phyloP scores from a whole-genome alignment of 2,329 filamentous ascomycete species.

The Pestalotiopsis sp. region DNA sequence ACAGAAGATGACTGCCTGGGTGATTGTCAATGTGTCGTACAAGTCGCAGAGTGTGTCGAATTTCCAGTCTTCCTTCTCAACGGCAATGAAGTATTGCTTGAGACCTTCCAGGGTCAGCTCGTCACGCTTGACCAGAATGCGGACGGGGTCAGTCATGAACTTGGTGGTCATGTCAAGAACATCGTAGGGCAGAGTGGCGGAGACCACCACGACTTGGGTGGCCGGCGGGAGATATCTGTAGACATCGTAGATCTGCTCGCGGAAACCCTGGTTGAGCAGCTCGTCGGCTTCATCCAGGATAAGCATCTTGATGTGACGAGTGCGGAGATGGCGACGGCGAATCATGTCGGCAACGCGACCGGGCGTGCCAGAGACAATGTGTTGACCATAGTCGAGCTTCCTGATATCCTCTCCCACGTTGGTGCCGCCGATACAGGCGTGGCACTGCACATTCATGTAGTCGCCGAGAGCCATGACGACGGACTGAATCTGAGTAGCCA shows the following conservation, averaged over 20 bases:
- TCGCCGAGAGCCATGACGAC: slow-evolving; percentile 99
- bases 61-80: slow-evolving; percentile 99
- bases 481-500: slow-evolving; percentile 97
- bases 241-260: slow-evolving; percentile 98
- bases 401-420: slow-evolving; percentile 98
- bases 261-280: slow-evolving; percentile 87
- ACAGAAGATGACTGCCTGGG: slow-evolving; percentile 99
- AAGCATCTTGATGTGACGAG: slow-evolving; percentile 67
- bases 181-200: slow-evolving; percentile 94
- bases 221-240: slow-evolving; percentile 96
- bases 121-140: slow-evolving; percentile 97
- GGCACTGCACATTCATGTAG: slow-evolving; percentile 99
- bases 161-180: slow-evolving; percentile 99
- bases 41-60: slow-evolving; percentile 98
- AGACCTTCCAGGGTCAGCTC: slow-evolving; percentile 96
- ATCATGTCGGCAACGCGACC: slow-evolving; percentile 80
- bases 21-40: slow-evolving; percentile 98
- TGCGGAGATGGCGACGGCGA: slow-evolving; percentile 57
- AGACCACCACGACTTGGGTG: slow-evolving; percentile 98
- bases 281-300: slow-evolving; percentile 66
- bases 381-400: slow-evolving; percentile 96
- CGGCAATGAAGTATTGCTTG: slow-evolving; percentile 99
- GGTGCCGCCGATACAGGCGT: slow-evolving; percentile 96
- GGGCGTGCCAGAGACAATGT: slow-evolving; percentile 97
- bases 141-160: slow-evolving; percentile 98